A percentile compares a stretch with the other conserved stretches of the same genome.
These are phyloP conservation scores for Conticribra weissflogii DNA, from an alignment of 108 stramenopile species.

Conservation along the genomic window DNA sequence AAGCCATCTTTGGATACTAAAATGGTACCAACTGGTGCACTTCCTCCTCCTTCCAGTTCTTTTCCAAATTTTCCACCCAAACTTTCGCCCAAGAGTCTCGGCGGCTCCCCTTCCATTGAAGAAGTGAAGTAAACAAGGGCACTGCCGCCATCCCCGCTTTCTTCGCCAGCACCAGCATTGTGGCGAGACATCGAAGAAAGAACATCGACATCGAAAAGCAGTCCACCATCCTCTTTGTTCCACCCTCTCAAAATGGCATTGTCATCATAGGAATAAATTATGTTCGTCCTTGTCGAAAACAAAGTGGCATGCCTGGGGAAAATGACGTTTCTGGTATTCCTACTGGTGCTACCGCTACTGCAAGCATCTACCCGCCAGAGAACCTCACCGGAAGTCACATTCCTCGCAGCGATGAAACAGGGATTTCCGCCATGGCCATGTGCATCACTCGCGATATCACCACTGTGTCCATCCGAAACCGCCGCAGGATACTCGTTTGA, in stretches of 20 bases:
- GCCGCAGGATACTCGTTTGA: conserved; percentile 23
- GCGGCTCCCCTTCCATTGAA: conserved; percentile 2
- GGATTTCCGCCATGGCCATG: conserved; percentile 6
- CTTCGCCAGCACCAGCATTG: too few species aligned
- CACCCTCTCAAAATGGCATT: conserved; percentile 58
- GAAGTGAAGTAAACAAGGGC: background rate
- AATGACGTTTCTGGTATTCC: background rate
- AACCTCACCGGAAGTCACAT: conserved; percentile 48
- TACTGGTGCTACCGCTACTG: conserved; percentile 13
- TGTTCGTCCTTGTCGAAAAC: conserved; percentile 1
- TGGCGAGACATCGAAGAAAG: too few species aligned
- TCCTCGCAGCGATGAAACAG: conserved; percentile 64
- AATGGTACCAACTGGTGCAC: too few species aligned
- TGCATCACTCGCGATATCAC: background rate
- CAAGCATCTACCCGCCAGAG: conserved; percentile 79
- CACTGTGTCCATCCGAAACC: conserved; percentile 1
- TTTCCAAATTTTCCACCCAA: too few species aligned
- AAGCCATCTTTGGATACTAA: too few species aligned
- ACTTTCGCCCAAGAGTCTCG: conserved; percentile 8
- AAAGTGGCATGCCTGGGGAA: conserved; percentile 33
- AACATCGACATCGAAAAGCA: conserved; percentile 55
- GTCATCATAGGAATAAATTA: conserved; percentile 57
- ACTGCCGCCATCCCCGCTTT: background rate
- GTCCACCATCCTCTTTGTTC: conserved; percentile 40
- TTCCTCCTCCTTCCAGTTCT: too few species aligned